Percentiles rank a stretch among this genome's conserved stretches.
phyloP scores from a whole-genome alignment of 2,329 filamentous ascomycete species.

The Keithomyces neogunnii region DNA sequence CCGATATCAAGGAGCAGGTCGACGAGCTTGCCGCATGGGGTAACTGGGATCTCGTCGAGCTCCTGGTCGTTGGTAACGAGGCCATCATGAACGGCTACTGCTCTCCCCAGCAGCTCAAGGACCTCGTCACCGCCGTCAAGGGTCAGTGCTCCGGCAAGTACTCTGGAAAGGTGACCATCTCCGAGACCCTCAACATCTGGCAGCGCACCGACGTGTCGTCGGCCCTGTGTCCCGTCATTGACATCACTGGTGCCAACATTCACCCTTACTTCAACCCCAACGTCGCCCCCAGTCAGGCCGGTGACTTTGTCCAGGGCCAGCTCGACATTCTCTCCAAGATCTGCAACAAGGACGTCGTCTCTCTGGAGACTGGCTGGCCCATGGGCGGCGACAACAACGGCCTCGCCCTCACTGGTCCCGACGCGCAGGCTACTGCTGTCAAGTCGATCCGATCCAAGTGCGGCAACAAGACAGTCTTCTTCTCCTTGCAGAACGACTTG shows the following conservation, averaged over 20 bases:
- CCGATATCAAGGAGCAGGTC: constrained; percentile 65
- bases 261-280: constrained; percentile 89
- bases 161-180: constrained; percentile 69
- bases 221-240: constrained; percentile 63
- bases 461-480: constrained; percentile 67
- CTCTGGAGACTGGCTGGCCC: constrained; percentile 91
- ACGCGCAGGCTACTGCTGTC: constrained; percentile 66
- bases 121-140: constrained; percentile 63
- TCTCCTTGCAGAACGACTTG: constrained; percentile 68
- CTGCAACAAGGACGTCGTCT: constrained; percentile 70
- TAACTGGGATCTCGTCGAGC: constrained; percentile 66
- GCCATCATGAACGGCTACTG: constrained; percentile 68
- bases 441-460: constrained; percentile 56
- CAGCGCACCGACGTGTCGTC: constrained; percentile 48
- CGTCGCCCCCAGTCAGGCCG: constrained; percentile 55
- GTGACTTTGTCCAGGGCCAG: constrained; percentile 67
- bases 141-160: constrained; percentile 59
- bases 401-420: constrained; percentile 54
- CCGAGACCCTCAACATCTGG: constrained; percentile 78
- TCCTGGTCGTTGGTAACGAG: constrained; percentile 88
- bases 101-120: constrained; percentile 53
- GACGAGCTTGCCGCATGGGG: constrained; percentile 62
- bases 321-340: constrained; percentile 60
- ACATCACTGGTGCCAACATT: constrained; percentile 77
- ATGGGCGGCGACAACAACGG: constrained; percentile 62